Conservation (phyloP, 495 filamentous ascomycete genomes). For the Trichoderma orchidacearum region DNA sequence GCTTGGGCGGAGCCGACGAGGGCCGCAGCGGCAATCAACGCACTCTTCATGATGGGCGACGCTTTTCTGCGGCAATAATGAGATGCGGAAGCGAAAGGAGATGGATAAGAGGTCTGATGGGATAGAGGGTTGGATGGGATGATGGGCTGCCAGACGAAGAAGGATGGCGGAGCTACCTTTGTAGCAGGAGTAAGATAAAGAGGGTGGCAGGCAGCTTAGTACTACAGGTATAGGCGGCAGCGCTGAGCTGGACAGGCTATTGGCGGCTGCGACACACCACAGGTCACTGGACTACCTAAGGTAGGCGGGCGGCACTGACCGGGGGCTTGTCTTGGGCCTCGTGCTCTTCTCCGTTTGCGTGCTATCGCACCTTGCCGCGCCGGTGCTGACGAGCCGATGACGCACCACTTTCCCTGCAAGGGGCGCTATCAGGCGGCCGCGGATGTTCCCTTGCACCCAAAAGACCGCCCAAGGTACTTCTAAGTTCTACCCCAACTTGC, state of each 20-base stretch:
- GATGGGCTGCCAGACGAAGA: background rate
- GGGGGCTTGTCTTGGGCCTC: background rate
- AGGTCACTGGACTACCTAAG: background rate
- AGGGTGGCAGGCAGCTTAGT: background rate
- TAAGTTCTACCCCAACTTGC: background rate
- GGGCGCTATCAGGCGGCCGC: background rate
- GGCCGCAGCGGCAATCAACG: slow-evolving; percentile 60
- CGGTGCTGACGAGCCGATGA: background rate
- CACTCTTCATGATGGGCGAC: slow-evolving; percentile 62
- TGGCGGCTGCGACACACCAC: background rate
- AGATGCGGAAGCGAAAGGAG: too few species aligned
- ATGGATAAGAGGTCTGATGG: background rate
- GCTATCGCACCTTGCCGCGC: background rate
- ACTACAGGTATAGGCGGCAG: background rate
- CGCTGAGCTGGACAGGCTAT: background rate
- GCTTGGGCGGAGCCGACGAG: slow-evolving; percentile 74
- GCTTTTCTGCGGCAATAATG: background rate
- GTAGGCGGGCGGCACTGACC: background rate
- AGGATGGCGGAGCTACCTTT: background rate
- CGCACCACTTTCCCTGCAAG: background rate
- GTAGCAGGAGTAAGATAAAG: background rate
- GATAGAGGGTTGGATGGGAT: background rate
- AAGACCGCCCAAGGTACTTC: background rate
- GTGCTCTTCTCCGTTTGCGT: background rate
- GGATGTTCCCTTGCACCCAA: background rate